These are phyloP conservation scores for Aspergillus carbonarius DNA, from an alignment of 2,329 filamentous ascomycete species.

Conservation along the genomic window DNA sequence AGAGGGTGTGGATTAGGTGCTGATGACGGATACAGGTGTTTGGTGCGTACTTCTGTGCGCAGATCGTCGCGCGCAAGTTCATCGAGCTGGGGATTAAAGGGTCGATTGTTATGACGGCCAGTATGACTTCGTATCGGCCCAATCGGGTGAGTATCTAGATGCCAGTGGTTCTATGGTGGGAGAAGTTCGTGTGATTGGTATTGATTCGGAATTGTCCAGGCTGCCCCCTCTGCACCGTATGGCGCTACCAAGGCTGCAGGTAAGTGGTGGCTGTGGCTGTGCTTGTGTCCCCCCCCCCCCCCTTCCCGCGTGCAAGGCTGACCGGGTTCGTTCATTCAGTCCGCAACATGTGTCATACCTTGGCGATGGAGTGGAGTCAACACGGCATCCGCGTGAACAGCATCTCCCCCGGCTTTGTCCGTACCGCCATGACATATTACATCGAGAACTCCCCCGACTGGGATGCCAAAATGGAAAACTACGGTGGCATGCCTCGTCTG, in stretches of 20 bases:
- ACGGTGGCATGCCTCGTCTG: slow-evolving; percentile 57
- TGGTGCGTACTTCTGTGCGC: slow-evolving; percentile 33
- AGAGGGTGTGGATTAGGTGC: too few relatives aligned
- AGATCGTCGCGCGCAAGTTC: slow-evolving; percentile 35
- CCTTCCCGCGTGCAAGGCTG: neutral
- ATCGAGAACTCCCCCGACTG: slow-evolving; percentile 56
- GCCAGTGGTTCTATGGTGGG: rapidly evolving
- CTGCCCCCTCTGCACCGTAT: slow-evolving; percentile 53
- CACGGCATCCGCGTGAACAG: slow-evolving; percentile 43
- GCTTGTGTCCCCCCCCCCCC: too few relatives aligned
- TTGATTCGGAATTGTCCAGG: slow-evolving; percentile 22
- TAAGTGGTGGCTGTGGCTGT: slow-evolving; percentile 7
- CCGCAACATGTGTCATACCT: slow-evolving; percentile 31
- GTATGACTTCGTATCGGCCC: slow-evolving; percentile 51
- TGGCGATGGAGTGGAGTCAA: slow-evolving; percentile 52
- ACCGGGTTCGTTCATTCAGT: slow-evolving; percentile 7
- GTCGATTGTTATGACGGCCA: slow-evolving; percentile 47
- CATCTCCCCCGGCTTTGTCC: slow-evolving; percentile 48
- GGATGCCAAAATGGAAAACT: slow-evolving; percentile 59
- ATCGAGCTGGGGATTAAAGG: slow-evolving; percentile 43
- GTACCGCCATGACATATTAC: slow-evolving; percentile 51
- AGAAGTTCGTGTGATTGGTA: neutral
- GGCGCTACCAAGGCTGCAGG: slow-evolving; percentile 47
- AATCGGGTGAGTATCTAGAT: slow-evolving; percentile 42
- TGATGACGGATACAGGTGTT: slow-evolving; percentile 19